Evolutionary conservation across 23 red algal genomes (phyloP).

Genomic region (Chondrus crispus): DNA sequence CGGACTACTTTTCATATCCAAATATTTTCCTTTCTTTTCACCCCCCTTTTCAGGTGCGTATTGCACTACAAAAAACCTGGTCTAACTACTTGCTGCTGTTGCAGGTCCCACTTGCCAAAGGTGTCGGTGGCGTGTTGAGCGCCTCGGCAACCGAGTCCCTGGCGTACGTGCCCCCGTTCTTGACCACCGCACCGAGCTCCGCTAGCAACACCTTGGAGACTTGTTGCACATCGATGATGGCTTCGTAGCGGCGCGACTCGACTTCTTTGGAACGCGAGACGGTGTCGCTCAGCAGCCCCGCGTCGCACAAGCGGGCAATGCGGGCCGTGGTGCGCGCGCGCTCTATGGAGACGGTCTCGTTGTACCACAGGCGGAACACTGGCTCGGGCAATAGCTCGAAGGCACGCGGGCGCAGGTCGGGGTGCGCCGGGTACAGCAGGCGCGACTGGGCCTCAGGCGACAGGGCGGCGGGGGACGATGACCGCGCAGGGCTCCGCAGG

Average conservation of each 20-base stretch:
- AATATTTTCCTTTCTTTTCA: too few relatives aligned
- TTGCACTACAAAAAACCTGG: too few relatives aligned
- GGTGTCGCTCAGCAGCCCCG: slow-evolving; percentile 39
- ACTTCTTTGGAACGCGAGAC: slow-evolving; percentile 9
- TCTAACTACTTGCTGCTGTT: too few relatives aligned
- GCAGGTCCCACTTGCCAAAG: too few relatives aligned
- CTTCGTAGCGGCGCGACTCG: slow-evolving; percentile 62
- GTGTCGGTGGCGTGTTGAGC: background rate
- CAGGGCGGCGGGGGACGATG: too few relatives aligned
- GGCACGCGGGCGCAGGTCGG: slow-evolving; percentile 23
- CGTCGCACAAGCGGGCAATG: slow-evolving; percentile 35
- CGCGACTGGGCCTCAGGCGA: too few relatives aligned
- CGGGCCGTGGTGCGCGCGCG: slow-evolving; percentile 51
- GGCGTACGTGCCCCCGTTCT: background rate
- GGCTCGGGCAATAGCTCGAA: slow-evolving; percentile 61
- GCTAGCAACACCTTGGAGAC: slow-evolving; percentile 71
- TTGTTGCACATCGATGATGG: slow-evolving; percentile 74
- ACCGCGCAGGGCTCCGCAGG: too few relatives aligned
- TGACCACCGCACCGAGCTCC: background rate
- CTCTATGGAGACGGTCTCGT: slow-evolving; percentile 24
- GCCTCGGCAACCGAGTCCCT: background rate
- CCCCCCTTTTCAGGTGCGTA: too few relatives aligned
- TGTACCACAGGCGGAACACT: slow-evolving; percentile 48
- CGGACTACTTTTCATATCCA: too few relatives aligned
- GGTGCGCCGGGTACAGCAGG: slow-evolving; percentile 21